Evolutionary conservation across 192 early-diverging fungal genomes (phyloP).

Genomic region (Coemansia sp.): DNA sequence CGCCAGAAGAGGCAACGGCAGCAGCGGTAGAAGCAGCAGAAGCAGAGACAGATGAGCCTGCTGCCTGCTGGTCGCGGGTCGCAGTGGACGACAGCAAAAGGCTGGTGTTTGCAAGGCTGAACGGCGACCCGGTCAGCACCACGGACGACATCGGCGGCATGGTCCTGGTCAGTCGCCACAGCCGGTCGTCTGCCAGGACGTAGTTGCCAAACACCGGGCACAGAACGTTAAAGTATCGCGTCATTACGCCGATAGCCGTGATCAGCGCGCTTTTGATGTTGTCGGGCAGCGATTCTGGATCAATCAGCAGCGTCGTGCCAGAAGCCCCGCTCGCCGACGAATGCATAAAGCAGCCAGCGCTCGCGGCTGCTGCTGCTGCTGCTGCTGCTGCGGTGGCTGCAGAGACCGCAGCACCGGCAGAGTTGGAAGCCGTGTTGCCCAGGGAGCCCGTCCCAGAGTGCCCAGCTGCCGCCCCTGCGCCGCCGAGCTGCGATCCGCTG

Average conservation of each 20-base stretch:
- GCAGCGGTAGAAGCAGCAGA: not conserved
- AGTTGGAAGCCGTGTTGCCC: not conserved
- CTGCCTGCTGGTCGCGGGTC: slow-evolving; percentile 12
- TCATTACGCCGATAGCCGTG: slow-evolving; percentile 35
- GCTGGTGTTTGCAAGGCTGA: slow-evolving; percentile 42
- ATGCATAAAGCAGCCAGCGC: not conserved
- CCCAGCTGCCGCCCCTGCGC: slow-evolving; percentile 1
- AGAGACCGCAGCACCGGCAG: not conserved
- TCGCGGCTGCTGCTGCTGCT: not conserved
- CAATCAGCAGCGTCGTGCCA: not conserved
- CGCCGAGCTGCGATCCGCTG: not conserved
- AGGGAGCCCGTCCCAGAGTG: not conserved
- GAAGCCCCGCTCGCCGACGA: not conserved
- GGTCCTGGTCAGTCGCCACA: slow-evolving; percentile 45
- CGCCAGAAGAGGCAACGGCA: not conserved
- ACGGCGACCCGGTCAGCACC: slow-evolving; percentile 40
- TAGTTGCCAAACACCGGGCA: slow-evolving; percentile 45
- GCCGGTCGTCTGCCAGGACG: slow-evolving; percentile 43
- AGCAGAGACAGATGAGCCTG: not conserved
- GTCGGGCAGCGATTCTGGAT: slow-evolving; percentile 28
- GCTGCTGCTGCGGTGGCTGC: not conserved
- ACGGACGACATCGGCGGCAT: slow-evolving; percentile 44
- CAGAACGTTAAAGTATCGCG: slow-evolving; percentile 49
- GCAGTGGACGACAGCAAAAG: slow-evolving; percentile 1
- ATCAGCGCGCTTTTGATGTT: slow-evolving; percentile 37